Evolutionary conservation across 805 yeast genomes (phyloP), one percentile per base, ranked within the genome.

Genomic region (Nakazawaea wickerhamii): DNA sequence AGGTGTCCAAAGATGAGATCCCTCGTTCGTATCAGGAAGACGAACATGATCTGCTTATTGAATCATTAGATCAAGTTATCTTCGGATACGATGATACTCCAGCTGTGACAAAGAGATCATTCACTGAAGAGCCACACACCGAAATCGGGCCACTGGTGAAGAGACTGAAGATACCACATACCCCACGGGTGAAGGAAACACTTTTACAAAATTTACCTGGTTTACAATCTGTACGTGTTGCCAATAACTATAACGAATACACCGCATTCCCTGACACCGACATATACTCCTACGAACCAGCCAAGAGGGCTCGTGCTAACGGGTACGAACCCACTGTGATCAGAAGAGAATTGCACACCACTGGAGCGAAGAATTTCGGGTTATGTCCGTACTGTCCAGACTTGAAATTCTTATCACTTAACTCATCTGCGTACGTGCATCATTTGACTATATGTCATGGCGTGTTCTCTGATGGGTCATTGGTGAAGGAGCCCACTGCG

Each of bases 391-490:
- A 32, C 15, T 43, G 46, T 23, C 26, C 27, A 3, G 14, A 26
- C 6, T 6, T 15, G 4, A 43, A 38, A 6, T 60, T 58, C 31
- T 50, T 50, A 41, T 53, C 50, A 36, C 47, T 61, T 31, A 60
- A 55, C 46, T 53, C 53, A 26, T 57, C 61, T 15, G 55, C 55
- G 32, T 60, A 58, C 37, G 40, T 60, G 18, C 64, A 60, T 35
- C 64, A 60, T 41, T 43, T 60, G 51, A 55, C 58, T 15, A 59
- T 57, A 36, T 50, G 46, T 30, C 64, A 60, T 44, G 64, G 64
- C 7, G 54, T 58, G 4, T 55, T 54, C 36, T 57, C 64, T 8
- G 53, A 57, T 34, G 64, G 63, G 4, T 47, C 49, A 9, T 42
- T 47, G 10, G 57, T 59, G 11, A 44, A 46, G 25, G 59, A 58